Conservation (phyloP, 352 stramenopile genomes). For the Globisporangium echinulatum region DNA sequence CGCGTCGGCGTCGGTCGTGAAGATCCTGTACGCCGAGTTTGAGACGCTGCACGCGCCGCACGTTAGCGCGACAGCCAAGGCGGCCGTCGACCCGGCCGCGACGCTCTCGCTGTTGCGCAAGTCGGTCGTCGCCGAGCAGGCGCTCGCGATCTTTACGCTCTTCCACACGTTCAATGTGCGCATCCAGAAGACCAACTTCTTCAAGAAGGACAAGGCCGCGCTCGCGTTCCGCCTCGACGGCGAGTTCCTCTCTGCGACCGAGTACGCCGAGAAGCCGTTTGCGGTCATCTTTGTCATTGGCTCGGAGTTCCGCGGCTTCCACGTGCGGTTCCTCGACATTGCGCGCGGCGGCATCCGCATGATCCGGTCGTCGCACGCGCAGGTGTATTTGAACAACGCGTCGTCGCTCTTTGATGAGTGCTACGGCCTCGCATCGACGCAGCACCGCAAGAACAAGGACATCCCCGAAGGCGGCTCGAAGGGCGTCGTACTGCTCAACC, state of each 20-base stretch:
- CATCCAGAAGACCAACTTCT: slow-evolving; percentile 84
- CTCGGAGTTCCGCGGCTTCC: slow-evolving; percentile 95
- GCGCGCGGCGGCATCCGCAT: slow-evolving; percentile 94
- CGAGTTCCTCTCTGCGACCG: slow-evolving; percentile 65
- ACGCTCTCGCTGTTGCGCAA: slow-evolving; percentile 73
- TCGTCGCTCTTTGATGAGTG: slow-evolving; percentile 95
- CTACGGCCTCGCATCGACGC: slow-evolving; percentile 94
- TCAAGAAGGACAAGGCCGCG: slow-evolving; percentile 70
- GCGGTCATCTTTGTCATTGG: slow-evolving; percentile 94
- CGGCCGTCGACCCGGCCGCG: slow-evolving; percentile 29
- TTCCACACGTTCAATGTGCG: slow-evolving; percentile 83
- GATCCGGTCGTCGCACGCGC: slow-evolving; percentile 64
- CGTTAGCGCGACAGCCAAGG: slow-evolving; percentile 11
- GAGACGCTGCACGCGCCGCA: slow-evolving; percentile 54
- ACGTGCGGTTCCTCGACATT: slow-evolving; percentile 97
- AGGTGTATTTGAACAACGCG: slow-evolving; percentile 90
- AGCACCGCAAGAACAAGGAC: slow-evolving; percentile 99
- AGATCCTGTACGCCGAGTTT: slow-evolving; percentile 78
- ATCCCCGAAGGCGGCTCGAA: slow-evolving; percentile 98
- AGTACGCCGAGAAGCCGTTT: slow-evolving; percentile 86
- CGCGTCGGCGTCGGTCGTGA: slow-evolving; percentile 57
- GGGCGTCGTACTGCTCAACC: slow-evolving; percentile 94
- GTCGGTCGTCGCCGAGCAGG: slow-evolving; percentile 64
- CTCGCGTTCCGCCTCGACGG: slow-evolving; percentile 70
- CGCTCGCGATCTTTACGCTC: slow-evolving; percentile 70